A percentile compares a stretch with the other conserved stretches of the same genome.
Conservation (phyloP, 2,329 filamentous ascomycete genomes). For the Talaromyces sp. region DNA sequence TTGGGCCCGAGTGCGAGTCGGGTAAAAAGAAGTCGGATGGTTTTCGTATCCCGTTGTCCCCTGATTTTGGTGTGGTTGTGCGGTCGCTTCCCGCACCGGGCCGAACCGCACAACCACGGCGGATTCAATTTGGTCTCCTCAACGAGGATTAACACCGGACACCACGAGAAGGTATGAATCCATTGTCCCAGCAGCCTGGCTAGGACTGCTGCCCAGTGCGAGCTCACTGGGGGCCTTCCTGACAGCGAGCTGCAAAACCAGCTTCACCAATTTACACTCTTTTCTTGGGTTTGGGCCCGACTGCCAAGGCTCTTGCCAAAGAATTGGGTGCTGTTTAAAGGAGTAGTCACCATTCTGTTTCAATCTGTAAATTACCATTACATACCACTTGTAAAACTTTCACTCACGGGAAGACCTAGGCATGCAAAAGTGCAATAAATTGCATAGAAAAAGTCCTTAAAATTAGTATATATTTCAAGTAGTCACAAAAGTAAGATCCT, state of each 20-base stretch:
- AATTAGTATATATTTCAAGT: too few species aligned
- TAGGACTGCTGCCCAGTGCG: conserved; percentile 6
- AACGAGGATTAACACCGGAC: conserved; percentile 13
- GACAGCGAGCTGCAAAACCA: neutral
- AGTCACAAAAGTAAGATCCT: too few species aligned
- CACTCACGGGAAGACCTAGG: too few species aligned
- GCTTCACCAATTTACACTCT: too few species aligned
- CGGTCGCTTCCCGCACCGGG: neutral
- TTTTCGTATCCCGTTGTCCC: conserved; percentile 12
- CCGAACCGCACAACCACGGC: neutral
- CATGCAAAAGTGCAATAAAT: too few species aligned
- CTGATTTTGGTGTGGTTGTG: conserved; percentile 15
- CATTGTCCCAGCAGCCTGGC: conserved; percentile 13
- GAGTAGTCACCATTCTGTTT: too few species aligned
- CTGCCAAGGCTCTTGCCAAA: too few species aligned
- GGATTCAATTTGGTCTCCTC: conserved; percentile 12
- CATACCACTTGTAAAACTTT: too few species aligned
- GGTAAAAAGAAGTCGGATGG: conserved; percentile 14
- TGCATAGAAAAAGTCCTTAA: too few species aligned
- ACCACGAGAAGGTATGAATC: conserved; percentile 19
- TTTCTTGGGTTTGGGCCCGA: too few species aligned
- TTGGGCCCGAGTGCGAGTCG: conserved; percentile 15
- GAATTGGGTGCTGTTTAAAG: too few species aligned
- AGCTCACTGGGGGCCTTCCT: conserved; percentile 10
- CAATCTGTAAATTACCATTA: too few species aligned